A percentile compares a stretch with the other conserved stretches of the same genome.
Conservation (phyloP, 2,329 filamentous ascomycete genomes). For the Colletotrichum limetticola region DNA sequence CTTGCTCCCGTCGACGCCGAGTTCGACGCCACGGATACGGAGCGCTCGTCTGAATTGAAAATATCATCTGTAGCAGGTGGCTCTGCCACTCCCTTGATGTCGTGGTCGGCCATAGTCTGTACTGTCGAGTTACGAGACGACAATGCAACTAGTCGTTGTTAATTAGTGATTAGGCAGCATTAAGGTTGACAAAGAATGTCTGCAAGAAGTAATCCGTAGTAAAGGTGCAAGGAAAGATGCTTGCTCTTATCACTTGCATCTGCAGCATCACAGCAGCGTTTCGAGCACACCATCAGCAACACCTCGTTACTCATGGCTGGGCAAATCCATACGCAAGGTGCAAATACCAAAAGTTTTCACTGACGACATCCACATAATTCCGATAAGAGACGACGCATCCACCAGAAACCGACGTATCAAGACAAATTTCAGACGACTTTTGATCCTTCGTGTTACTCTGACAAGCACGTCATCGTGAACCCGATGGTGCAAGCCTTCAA, state of each 20-base stretch:
- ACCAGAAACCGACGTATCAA: conserved; percentile 10
- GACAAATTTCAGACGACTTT: not conserved
- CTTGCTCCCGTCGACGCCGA: not conserved
- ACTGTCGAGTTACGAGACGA: too few relatives aligned
- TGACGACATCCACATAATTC: conserved; percentile 1
- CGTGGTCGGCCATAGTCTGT: conserved; percentile 5
- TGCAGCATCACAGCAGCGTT: not conserved
- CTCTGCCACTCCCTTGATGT: not conserved
- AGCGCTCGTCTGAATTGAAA: not conserved
- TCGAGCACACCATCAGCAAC: conserved; percentile 3
- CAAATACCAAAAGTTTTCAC: not conserved
- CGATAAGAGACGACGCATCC: conserved; percentile 12
- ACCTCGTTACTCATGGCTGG: not conserved
- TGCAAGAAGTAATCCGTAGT: too few relatives aligned
- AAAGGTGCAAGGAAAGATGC: not conserved
- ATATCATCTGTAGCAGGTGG: not conserved
- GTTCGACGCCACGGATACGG: not conserved
- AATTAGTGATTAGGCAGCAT: not conserved
- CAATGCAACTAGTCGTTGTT: not conserved
- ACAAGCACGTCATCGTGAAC: conserved; percentile 20
- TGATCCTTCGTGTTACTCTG: not conserved
- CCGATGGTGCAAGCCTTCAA: conserved; percentile 8
- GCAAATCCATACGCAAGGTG: not conserved
- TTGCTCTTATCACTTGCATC: conserved; percentile 1
- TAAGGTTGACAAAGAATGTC: not conserved